Conservation (phyloP, 768 basidiomycete genomes). For the Tylopilus sp. region DNA sequence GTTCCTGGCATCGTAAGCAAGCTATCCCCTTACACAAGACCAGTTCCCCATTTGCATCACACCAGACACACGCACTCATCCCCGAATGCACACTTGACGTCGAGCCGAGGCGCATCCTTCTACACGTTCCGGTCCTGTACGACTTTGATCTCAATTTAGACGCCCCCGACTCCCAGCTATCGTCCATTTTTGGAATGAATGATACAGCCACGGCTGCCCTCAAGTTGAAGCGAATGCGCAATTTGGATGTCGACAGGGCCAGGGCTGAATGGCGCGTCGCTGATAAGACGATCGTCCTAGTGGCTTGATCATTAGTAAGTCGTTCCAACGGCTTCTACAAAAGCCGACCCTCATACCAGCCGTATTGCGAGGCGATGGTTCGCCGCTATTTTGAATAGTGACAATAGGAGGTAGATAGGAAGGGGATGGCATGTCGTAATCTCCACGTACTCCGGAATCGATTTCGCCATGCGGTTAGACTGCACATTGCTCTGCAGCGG, state of each 20-base stretch:
- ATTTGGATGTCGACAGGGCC: slow-evolving; percentile 60
- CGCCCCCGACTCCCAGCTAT: slow-evolving; percentile 54
- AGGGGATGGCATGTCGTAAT: slow-evolving; percentile 1
- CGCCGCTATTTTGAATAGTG: not conserved
- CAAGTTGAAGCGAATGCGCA: slow-evolving; percentile 53
- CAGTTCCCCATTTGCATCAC: not conserved
- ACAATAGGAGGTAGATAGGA: slow-evolving; percentile 1
- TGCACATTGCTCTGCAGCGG: not conserved
- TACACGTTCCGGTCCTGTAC: slow-evolving; percentile 47
- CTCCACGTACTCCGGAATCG: not conserved
- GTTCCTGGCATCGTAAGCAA: slow-evolving; percentile 58
- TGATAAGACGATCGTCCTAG: slow-evolving; percentile 47
- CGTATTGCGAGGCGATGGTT: slow-evolving; percentile 4
- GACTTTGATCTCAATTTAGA: slow-evolving; percentile 56
- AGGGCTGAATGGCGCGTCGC: slow-evolving; percentile 66
- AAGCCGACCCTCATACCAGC: not conserved
- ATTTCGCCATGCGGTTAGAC: not conserved
- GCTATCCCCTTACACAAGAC: not conserved
- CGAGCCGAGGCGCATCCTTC: slow-evolving; percentile 55
- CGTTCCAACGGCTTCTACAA: slow-evolving; percentile 1
- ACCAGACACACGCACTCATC: slow-evolving; percentile 47
- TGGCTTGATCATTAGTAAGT: slow-evolving; percentile 28
- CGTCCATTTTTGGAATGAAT: slow-evolving; percentile 18
- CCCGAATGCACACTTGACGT: slow-evolving; percentile 55
- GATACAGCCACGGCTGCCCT: slow-evolving; percentile 32